These are phyloP conservation scores for Candida montana DNA, from an alignment of 805 yeast genomes.

Conservation along the genomic window DNA sequence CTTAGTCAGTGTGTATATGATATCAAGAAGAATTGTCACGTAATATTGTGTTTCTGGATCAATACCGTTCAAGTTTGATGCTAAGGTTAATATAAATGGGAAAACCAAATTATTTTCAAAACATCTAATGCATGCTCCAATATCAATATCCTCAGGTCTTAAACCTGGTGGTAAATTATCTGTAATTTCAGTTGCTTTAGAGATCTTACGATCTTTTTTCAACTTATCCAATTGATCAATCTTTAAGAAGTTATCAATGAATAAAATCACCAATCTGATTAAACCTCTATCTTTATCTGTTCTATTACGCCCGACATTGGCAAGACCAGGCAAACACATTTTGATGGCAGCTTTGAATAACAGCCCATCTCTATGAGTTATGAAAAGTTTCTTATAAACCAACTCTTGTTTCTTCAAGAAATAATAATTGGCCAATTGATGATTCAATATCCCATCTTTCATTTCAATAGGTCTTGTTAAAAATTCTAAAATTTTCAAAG, in stretches of 20 bases:
- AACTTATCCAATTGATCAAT: slow-evolving; percentile 67
- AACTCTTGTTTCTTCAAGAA: slow-evolving; percentile 63
- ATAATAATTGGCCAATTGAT: slow-evolving; percentile 52
- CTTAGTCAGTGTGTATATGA: slow-evolving; percentile 55
- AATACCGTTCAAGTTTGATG: slow-evolving; percentile 41
- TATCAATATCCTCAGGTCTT: slow-evolving; percentile 59
- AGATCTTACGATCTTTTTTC: slow-evolving; percentile 33
- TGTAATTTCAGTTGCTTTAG: slow-evolving; percentile 25
- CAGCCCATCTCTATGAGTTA: slow-evolving; percentile 53
- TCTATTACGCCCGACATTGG: slow-evolving; percentile 48
- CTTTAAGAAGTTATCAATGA: slow-evolving; percentile 71
- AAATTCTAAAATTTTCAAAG: slow-evolving; percentile 74
- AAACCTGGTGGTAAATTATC: slow-evolving; percentile 52
- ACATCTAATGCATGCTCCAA: slow-evolving; percentile 49
- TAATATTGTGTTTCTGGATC: slow-evolving; percentile 58
- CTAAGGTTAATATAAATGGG: slow-evolving; percentile 62
- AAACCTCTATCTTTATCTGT: slow-evolving; percentile 67
- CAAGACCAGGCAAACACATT: slow-evolving; percentile 57
- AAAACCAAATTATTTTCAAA: slow-evolving; percentile 71
- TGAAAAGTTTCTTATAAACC: slow-evolving; percentile 61
- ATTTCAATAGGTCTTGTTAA: slow-evolving; percentile 82
- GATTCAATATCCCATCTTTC: slow-evolving; percentile 41
- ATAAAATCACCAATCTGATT: slow-evolving; percentile 62
- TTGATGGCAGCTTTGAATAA: slow-evolving; percentile 66
- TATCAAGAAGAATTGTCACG: slow-evolving; percentile 58